Conservation (phyloP, 306 rosid species). For the Ormosia emarginata region DNA sequence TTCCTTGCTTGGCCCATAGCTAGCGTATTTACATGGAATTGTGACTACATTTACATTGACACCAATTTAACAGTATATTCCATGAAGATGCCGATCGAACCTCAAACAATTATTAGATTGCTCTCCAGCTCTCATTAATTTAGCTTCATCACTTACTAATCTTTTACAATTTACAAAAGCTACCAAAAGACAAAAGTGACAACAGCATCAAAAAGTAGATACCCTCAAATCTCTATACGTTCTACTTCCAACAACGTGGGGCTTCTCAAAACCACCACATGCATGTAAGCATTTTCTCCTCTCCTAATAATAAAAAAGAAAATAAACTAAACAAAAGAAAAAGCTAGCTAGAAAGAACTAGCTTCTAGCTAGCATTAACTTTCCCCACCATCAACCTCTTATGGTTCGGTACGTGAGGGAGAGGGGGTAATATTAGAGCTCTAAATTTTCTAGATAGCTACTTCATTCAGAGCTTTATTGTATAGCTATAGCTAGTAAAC, state of each 20-base stretch:
- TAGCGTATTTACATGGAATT: conserved; percentile 26
- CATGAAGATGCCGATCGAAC: conserved; percentile 15
- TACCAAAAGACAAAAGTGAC: conserved; percentile 19
- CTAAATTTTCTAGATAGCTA: not conserved
- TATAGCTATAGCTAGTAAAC: not conserved
- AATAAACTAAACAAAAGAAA: not conserved
- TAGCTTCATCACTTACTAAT: not conserved
- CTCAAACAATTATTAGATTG: not conserved
- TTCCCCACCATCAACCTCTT: not conserved
- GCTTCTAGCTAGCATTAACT: not conserved
- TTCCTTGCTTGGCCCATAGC: conserved; percentile 6
- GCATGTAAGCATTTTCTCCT: not conserved
- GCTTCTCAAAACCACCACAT: conserved; percentile 30
- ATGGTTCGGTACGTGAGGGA: not conserved
- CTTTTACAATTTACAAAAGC: conserved; percentile 20
- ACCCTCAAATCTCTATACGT: conserved; percentile 28
- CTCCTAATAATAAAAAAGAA: not conserved
- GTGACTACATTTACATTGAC: not conserved
- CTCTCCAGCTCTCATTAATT: not conserved
- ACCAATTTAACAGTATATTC: conserved; percentile 21
- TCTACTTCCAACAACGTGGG: conserved; percentile 52
- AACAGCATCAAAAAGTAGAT: conserved; percentile 14
- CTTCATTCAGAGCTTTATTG: not conserved
- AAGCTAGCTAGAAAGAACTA: not conserved
- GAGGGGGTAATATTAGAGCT: not conserved